Evolutionary conservation across 2,329 filamentous ascomycete species (phyloP).

Genomic region (Cladophialophora yegresii): DNA sequence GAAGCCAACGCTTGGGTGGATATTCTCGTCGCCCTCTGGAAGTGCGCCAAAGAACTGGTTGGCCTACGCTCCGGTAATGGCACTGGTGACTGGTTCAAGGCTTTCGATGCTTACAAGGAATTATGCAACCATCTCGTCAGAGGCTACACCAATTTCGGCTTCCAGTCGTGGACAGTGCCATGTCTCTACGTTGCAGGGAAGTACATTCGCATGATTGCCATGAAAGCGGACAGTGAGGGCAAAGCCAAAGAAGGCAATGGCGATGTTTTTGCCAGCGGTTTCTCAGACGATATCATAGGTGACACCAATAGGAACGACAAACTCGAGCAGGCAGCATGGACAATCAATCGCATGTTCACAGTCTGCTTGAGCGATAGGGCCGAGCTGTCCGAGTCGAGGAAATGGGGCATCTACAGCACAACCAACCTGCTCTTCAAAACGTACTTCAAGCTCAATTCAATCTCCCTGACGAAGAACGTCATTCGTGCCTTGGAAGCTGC

Average conservation of each 20-base stretch:
- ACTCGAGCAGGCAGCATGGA: conserved; percentile 84
- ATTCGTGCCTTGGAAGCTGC: conserved; percentile 79
- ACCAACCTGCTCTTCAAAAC: conserved; percentile 97
- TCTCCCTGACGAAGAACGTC: conserved; percentile 86
- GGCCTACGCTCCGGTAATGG: conserved; percentile 59
- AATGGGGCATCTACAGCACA: conserved; percentile 96
- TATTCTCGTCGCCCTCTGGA: conserved; percentile 82
- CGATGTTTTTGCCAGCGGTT: conserved; percentile 52
- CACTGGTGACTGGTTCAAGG: conserved; percentile 71
- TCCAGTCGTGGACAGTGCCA: conserved; percentile 90
- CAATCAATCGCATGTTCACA: conserved; percentile 89
- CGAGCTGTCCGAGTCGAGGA: conserved; percentile 77
- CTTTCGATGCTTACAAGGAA: conserved; percentile 88
- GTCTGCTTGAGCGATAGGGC: conserved; percentile 74
- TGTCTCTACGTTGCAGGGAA: conserved; percentile 85
- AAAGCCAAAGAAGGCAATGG: conserved; percentile 51
- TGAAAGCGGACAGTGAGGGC: conserved; percentile 77
- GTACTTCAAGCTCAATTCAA: conserved; percentile 90
- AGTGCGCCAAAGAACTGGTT: conserved; percentile 72
- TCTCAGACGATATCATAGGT: conserved; percentile 80
- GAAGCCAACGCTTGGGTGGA: conserved; percentile 84
- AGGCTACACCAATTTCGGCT: conserved; percentile 73
- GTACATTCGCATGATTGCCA: conserved; percentile 83
- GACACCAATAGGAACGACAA: conserved; percentile 77
- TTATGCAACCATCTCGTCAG: conserved; percentile 74